Evolutionary conservation across 2,329 filamentous ascomycete species (phyloP), one percentile per base, ranked within the genome.

Genomic region (Aspergillus viridinutans): DNA sequence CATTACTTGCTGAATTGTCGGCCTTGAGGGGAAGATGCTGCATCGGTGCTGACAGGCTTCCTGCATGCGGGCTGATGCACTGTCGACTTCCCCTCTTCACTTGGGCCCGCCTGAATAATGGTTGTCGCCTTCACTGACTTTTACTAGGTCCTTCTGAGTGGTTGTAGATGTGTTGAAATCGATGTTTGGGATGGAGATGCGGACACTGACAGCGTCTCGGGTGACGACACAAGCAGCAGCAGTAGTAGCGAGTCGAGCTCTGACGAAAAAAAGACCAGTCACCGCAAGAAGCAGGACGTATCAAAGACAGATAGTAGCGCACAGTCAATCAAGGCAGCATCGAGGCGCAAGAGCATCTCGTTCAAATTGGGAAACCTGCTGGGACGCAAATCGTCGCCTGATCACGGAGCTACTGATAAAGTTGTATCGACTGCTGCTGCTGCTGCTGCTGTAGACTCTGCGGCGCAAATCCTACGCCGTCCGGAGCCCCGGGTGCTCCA

Each of bases 131-230:
- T 54, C 32, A 32, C 51, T 50, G 35, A 49, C 23, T 1, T 47
- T 25, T 35, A 7, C 50, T 65, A 90, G 83, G 88, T 89, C 12
- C 84, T 97, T 12, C 79, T 84, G 38, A 83, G 85, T 52, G 90
- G 90, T 50, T 96, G 92, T 68, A 86, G 92, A 59, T 97, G 92
- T 68, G 91, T 97, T 49, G 92, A 97, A 72, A 94, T 97, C 55
- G 93, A 97, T 69, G 91, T 97, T 3, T 96, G 92, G 90, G 90
- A 97, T 72, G 90, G 91, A 12, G 80, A 83, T 47, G 75, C 76
- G 8, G 76, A 72, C 21, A 74, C 75, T 1, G 68, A 72, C 14
- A 69, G 68, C 49, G 61, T 60, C 12, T 60, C 56, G 9, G 64
- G 65, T 23, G 57, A 68, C 61, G 64, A 68, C 60, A 72, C 78